Evolutionary conservation across 495 filamentous ascomycete species (phyloP).

Genomic region (Hypoxylon cercidicola): DNA sequence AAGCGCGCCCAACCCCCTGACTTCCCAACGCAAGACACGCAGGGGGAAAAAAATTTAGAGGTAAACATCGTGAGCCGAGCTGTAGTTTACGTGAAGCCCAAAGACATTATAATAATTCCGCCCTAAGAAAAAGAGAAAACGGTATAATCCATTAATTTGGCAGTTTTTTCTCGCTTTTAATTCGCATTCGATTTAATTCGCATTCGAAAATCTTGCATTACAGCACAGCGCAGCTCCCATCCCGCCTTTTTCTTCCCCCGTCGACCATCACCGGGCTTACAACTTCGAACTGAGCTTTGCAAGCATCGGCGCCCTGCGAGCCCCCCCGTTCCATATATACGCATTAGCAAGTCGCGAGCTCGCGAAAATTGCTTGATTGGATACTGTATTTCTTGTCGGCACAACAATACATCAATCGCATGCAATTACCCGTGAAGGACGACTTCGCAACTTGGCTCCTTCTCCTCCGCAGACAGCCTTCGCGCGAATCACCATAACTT

Average conservation of each 20-base stretch:
- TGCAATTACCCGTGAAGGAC: slow-evolving; percentile 11
- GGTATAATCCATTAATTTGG: slow-evolving; percentile 38
- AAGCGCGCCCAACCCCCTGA: slow-evolving; percentile 34
- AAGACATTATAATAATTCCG: slow-evolving; percentile 25
- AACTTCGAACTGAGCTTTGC: slow-evolving; percentile 7
- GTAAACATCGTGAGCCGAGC: slow-evolving; percentile 32
- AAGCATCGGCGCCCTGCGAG: neutral
- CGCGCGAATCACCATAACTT: neutral
- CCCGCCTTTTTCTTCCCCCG: slow-evolving; percentile 7
- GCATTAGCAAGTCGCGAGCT: slow-evolving; percentile 1
- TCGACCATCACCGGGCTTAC: neutral
- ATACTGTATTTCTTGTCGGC: slow-evolving; percentile 27
- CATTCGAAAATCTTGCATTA: slow-evolving; percentile 20
- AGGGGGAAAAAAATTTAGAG: slow-evolving; percentile 8
- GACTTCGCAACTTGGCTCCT: neutral
- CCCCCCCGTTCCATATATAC: neutral
- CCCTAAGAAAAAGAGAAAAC: slow-evolving; percentile 15
- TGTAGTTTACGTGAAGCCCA: no score
- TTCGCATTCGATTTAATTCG: no score
- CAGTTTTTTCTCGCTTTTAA: no score
- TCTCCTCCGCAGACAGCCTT: neutral
- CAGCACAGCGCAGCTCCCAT: slow-evolving; percentile 13
- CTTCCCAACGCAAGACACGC: slow-evolving; percentile 9
- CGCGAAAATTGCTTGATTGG: slow-evolving; percentile 25
- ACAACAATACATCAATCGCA: slow-evolving; percentile 26